Conservation (phyloP, 2,329 filamentous ascomycete species). For the Fusarium siculi region DNA sequence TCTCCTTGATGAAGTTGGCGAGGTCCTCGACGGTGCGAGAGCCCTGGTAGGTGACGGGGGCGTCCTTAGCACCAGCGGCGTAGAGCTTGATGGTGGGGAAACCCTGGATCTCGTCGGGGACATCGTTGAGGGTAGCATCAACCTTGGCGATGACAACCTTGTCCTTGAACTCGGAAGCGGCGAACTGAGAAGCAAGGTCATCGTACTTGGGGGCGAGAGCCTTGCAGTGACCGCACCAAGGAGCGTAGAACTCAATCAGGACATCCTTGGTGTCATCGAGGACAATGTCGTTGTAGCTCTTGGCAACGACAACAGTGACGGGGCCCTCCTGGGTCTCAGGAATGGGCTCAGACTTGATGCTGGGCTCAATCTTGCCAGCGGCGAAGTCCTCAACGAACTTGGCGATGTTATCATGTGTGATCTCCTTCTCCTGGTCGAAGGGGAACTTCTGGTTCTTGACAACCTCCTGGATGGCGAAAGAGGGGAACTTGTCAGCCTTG, state of each 20-base stretch:
- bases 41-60: slow-evolving; percentile 87
- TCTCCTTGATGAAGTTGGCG: slow-evolving; percentile 91
- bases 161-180: slow-evolving; percentile 80
- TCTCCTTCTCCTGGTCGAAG: slow-evolving; percentile 83
- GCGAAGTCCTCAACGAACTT: slow-evolving; percentile 88
- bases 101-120: slow-evolving; percentile 94
- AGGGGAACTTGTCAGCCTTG: slow-evolving; percentile 92
- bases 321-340: slow-evolving; percentile 92
- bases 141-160: slow-evolving; percentile 97
- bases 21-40: slow-evolving; percentile 92
- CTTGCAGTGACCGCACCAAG: slow-evolving; percentile 99
- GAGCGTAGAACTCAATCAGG: slow-evolving; percentile 97
- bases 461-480: slow-evolving; percentile 97
- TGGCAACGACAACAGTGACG: slow-evolving; percentile 88
- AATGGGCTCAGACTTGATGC: slow-evolving; percentile 98
- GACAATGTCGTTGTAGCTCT: slow-evolving; percentile 92
- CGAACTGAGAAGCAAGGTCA: slow-evolving; percentile 82
- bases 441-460: slow-evolving; percentile 98
- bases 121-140: slow-evolving; percentile 94
- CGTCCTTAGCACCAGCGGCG: slow-evolving; percentile 87
- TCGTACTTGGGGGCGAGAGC: slow-evolving; percentile 97
- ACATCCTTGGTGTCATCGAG: slow-evolving; percentile 97
- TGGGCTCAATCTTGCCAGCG: slow-evolving; percentile 89
- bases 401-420: slow-evolving; percentile 76
- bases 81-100: slow-evolving; percentile 99